These are phyloP conservation scores for Paraphoma chrysanthemicola DNA, from an alignment of 2,329 filamentous ascomycete species.

Conservation along the genomic window DNA sequence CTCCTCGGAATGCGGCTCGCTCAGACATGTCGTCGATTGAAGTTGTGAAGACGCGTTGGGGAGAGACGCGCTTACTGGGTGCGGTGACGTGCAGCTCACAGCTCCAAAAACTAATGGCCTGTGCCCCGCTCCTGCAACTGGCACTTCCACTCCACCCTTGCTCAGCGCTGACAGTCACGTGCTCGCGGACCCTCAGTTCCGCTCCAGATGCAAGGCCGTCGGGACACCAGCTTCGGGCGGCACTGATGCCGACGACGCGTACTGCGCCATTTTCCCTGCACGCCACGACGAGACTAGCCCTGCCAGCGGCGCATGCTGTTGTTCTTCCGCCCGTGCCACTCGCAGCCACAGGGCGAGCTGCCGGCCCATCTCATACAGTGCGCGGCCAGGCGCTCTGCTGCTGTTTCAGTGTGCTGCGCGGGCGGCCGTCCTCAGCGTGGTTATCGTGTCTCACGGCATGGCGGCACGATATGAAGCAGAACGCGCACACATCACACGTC, in stretches of 20 bases:
- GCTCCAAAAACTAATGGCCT: constrained; percentile 10
- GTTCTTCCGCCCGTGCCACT: neutral
- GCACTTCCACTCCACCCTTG: neutral
- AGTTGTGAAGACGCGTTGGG: constrained; percentile 13
- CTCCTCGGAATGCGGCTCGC: constrained; percentile 60
- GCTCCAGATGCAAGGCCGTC: neutral
- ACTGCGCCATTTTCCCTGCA: neutral
- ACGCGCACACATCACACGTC: neutral
- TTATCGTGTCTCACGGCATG: neutral
- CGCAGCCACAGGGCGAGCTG: neutral
- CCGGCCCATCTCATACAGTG: neutral
- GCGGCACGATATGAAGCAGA: neutral
- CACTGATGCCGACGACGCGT: neutral
- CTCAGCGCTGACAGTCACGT: neutral
- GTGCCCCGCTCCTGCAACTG: constrained; percentile 6
- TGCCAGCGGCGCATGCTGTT: neutral
- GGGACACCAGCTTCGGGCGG: neutral
- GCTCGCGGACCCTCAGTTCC: neutral
- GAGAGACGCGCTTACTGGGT: constrained; percentile 1
- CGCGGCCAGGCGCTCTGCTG: neutral
- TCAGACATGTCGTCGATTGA: constrained; percentile 58
- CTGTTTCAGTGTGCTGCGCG: neutral
- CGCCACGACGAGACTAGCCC: neutral
- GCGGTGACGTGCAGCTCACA: constrained; percentile 32
- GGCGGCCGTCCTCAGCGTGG: neutral